Evolutionary conservation across 2,329 filamentous ascomycete species (phyloP).

Genomic region (Ophiostoma himal-ulmi): DNA sequence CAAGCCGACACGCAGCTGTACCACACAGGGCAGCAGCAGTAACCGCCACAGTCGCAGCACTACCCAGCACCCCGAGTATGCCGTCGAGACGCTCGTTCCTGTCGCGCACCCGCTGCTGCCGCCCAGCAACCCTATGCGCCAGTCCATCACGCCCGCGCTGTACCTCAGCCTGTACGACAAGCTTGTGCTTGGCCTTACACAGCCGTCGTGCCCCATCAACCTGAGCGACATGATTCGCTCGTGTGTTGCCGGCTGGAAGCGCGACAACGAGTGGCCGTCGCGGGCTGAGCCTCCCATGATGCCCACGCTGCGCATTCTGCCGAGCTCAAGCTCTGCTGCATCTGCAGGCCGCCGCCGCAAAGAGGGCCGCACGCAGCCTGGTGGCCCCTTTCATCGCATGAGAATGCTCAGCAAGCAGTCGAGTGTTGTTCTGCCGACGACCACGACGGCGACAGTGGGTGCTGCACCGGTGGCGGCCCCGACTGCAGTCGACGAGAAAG

Average conservation of each 20-base stretch:
- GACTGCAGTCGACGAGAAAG: slow-evolving; percentile 17
- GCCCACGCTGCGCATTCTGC: slow-evolving; percentile 6
- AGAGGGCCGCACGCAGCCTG: background rate
- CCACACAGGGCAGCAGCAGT: slow-evolving; percentile 9
- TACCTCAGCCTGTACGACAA: slow-evolving; percentile 87
- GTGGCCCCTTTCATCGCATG: slow-evolving; percentile 12
- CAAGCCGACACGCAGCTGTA: slow-evolving; percentile 15
- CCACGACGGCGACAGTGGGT: slow-evolving; percentile 2
- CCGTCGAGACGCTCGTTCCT: slow-evolving; percentile 62
- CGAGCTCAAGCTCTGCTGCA: background rate
- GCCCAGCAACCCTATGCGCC: slow-evolving; percentile 66
- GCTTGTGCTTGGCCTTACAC: slow-evolving; percentile 71
- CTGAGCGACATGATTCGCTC: slow-evolving; percentile 72
- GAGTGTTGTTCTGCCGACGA: background rate
- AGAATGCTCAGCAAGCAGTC: slow-evolving; percentile 11
- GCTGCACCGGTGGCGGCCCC: background rate
- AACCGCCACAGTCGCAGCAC: background rate
- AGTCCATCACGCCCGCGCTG: slow-evolving; percentile 64
- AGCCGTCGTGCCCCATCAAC: slow-evolving; percentile 84
- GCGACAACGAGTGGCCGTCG: slow-evolving; percentile 88
- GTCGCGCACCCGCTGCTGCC: slow-evolving; percentile 69
- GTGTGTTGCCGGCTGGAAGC: slow-evolving; percentile 86
- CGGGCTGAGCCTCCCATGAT: slow-evolving; percentile 33
- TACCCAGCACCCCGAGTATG: slow-evolving; percentile 33
- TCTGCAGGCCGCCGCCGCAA: background rate